Conservation (phyloP, 805 yeast species). For the Cyberlindnera xishuangbannaensis region DNA sequence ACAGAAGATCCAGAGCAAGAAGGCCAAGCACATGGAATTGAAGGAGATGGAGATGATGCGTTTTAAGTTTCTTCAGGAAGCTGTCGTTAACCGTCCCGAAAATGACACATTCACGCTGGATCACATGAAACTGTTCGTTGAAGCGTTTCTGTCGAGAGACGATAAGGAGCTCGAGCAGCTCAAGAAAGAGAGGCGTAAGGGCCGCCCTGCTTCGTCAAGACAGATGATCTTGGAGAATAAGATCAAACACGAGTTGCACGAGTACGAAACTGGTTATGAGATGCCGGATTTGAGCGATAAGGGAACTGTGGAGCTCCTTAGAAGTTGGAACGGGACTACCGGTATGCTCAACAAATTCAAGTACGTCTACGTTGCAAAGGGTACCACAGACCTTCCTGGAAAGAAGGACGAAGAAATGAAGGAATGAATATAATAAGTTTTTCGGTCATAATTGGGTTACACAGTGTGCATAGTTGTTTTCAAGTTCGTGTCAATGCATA, state of each 20-base stretch:
- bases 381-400: constrained; percentile 10
- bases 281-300: constrained; percentile 68
- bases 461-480: too few relatives aligned
- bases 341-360: constrained; percentile 71
- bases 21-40: constrained; percentile 50
- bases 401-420: constrained; percentile 10
- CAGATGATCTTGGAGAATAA: constrained; percentile 63
- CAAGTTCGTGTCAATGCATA: too few relatives aligned
- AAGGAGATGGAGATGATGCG: constrained; percentile 57
- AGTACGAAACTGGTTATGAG: constrained; percentile 62
- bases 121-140: constrained; percentile 57
- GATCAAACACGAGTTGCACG: constrained; percentile 52
- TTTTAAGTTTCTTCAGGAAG: constrained; percentile 53
- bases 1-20: constrained; percentile 55
- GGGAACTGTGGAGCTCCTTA: constrained; percentile 51
- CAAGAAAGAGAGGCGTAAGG: constrained; percentile 66
- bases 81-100: constrained; percentile 38
- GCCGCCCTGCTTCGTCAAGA: constrained; percentile 73
- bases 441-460: too few relatives aligned
- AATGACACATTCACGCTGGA: constrained; percentile 41
- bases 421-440: too few relatives aligned
- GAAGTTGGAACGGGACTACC: constrained; percentile 75
- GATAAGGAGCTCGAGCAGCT: constrained; percentile 69
- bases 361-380: constrained; percentile 22
- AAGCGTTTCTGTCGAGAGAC: constrained; percentile 59